Conservation (phyloP, 106 monocot species). For the Vanilla planifolia region DNA sequence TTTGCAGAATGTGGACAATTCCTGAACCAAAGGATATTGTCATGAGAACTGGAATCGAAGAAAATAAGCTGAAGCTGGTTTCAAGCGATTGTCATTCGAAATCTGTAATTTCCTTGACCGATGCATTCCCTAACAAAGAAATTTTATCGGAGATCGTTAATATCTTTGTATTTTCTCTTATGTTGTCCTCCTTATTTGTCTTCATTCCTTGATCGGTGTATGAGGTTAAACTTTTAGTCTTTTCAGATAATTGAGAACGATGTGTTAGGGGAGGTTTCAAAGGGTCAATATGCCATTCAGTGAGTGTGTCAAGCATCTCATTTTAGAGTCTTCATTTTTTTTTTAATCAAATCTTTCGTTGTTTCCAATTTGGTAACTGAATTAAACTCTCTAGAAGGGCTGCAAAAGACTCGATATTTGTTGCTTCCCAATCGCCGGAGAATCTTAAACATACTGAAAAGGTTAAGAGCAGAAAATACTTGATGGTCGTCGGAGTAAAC, state of each 20-base stretch:
- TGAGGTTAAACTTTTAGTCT: neutral
- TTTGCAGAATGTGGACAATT: conserved; percentile 76
- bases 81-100: conserved; percentile 42
- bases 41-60: conserved; percentile 36
- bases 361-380: conserved; percentile 84
- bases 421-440: conserved; percentile 60
- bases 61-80: conserved; percentile 42
- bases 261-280: conserved; percentile 18
- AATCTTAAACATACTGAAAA: conserved; percentile 22
- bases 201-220: too few relatives aligned
- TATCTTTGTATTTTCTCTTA: neutral
- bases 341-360: neutral
- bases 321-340: neutral
- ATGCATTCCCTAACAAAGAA: neutral
- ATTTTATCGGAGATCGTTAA: neutral
- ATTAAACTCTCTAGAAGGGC: conserved; percentile 67
- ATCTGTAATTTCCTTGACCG: conserved; percentile 35
- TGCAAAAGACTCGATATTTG: conserved; percentile 54
- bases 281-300: conserved; percentile 17
- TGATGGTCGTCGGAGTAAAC: conserved; percentile 93
- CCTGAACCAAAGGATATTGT: conserved; percentile 77
- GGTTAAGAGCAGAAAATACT: conserved; percentile 33
- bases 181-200: too few relatives aligned
- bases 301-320: conserved; percentile 13
- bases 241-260: conserved; percentile 15